Evolutionary conservation across 371 early-diverging fungal genomes (phyloP), one percentile per base, ranked within the genome.

Genomic region (Saksenaea oblongispora): DNA sequence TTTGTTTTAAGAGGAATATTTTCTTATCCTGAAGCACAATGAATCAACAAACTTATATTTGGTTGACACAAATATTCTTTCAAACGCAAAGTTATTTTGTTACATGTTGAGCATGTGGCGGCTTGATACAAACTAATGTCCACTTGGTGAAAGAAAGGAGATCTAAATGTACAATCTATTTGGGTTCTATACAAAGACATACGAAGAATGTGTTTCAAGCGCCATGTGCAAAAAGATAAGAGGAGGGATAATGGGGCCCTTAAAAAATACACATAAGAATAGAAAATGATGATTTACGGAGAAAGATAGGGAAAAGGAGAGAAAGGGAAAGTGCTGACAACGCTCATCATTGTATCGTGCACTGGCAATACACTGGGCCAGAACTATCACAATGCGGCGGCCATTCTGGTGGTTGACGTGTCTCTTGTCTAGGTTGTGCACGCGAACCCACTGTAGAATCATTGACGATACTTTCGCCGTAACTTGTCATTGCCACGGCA

Each of bases 361-460:
- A 77, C 60, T 73, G 74, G 51, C 77, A 77, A 39, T 70, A 71
- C 9, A 67, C 74, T 51, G 71, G 74, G 10, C 70, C 77, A 41
- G 65, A 44, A 53, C 63, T 58, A 56, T 47, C 63, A 47, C 31
- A 36, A 34, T 37, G 36, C 17, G 31, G 61, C 44, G 67, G 34
- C 69, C 62, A 72, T 17, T 59, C 64, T 17, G 51, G 24, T 3
- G 17, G 54, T 62, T 17, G 31, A 36, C 17, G 39, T 65, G 62
- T 55, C 59, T 56, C 42, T 56, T 34, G n/a, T 64, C 63, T 55
- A 31, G 54, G 28, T 24, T 47, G 24, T 22, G 22, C 3, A 22
- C 51, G 51, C 39, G 39, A 39, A 5, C 11, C n/a, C 39, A n/a
- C 5, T 11, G 39, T 39, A 47, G 51, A 27, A 35, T 22, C 59